These are phyloP conservation scores for Acanthamoeba triangularis DNA, from an alignment of 208 protist genomes.

Conservation along the genomic window DNA sequence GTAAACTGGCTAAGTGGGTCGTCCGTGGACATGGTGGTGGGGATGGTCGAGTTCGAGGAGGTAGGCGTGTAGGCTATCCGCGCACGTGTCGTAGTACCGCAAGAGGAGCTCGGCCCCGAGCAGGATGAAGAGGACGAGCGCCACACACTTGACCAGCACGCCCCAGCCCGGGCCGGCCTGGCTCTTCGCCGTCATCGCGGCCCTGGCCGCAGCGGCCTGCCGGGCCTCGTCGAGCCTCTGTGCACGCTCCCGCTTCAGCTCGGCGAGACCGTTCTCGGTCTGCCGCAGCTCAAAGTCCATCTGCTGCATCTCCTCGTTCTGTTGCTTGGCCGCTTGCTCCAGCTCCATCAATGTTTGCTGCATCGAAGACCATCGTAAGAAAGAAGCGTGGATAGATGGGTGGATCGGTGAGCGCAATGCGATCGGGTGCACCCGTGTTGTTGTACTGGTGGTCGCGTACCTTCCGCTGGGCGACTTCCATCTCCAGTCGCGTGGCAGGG, in stretches of 20 bases:
- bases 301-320: conserved; percentile 2
- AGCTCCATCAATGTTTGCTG: background rate
- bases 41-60: background rate
- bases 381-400: too few relatives aligned
- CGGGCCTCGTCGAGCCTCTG: background rate
- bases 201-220: background rate
- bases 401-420: background rate
- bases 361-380: background rate
- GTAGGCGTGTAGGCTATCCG: background rate
- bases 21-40: background rate
- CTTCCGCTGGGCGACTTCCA: background rate
- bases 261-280: background rate
- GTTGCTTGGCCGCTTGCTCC: background rate
- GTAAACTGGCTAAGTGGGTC: background rate
- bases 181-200: background rate
- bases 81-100: background rate
- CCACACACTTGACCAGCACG: background rate
- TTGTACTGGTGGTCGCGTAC: background rate
- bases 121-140: background rate
- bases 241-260: background rate
- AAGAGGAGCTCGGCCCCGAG: background rate
- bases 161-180: background rate
- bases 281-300: background rate
- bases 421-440: too few relatives aligned
- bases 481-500: background rate